Percentiles rank a stretch among this genome's conserved stretches.
Evolutionary conservation across 345 rosid genomes (phyloP).

Genomic region (Salix brachista): DNA sequence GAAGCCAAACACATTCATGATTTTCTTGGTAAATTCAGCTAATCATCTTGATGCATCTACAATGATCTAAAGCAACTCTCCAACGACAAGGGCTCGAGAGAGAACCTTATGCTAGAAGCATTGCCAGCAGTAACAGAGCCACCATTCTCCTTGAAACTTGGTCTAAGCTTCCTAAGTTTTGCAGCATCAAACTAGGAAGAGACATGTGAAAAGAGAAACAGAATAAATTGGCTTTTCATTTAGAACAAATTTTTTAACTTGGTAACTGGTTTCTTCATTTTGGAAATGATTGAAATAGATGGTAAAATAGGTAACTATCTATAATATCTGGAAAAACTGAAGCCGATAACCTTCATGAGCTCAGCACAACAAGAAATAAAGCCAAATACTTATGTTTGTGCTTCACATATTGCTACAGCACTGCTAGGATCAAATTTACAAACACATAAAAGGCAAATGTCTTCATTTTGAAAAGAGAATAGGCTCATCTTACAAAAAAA

Average conservation of each 20-base stretch:
- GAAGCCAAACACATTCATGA: background rate
- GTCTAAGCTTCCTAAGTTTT: conserved; percentile 24
- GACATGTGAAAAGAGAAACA: background rate
- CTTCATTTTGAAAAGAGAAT: background rate
- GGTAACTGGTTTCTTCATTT: too few species aligned
- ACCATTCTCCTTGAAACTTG: conserved; percentile 21
- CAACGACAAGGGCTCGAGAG: background rate
- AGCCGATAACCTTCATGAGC: background rate
- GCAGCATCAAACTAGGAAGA: conserved; percentile 28
- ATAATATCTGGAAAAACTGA: background rate
- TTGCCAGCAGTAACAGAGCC: conserved; percentile 34
- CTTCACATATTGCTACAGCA: background rate
- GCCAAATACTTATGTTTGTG: background rate
- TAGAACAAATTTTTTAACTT: background rate
- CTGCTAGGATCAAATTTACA: conserved; percentile 9
- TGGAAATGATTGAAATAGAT: background rate
- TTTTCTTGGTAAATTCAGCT: background rate
- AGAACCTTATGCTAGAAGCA: conserved; percentile 32
- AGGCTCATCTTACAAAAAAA: background rate
- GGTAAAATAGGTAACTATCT: background rate
- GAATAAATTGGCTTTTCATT: background rate
- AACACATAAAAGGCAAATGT: background rate
- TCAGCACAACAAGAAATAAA: background rate
- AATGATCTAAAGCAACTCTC: background rate
- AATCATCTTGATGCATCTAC: background rate